These are phyloP conservation scores for Emmonsiellopsis sp. DNA, from an alignment of 2,329 filamentous ascomycete genomes.

Conservation along the genomic window DNA sequence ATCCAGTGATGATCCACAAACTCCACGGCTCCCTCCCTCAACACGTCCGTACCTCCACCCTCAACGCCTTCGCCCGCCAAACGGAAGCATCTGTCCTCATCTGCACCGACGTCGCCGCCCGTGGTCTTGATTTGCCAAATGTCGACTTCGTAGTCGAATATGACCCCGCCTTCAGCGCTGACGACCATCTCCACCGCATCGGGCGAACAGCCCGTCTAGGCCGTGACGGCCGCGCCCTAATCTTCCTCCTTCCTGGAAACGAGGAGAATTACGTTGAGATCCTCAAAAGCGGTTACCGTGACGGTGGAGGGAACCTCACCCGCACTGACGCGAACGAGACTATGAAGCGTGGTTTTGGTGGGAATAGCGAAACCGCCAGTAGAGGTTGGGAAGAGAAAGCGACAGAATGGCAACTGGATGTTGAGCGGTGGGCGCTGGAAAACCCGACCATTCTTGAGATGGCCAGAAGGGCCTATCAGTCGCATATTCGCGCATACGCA, in stretches of 20 bases:
- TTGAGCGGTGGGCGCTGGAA: constrained; percentile 56
- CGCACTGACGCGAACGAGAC: constrained; percentile 57
- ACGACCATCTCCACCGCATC: constrained; percentile 89
- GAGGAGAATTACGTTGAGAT: constrained; percentile 86
- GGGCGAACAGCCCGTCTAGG: constrained; percentile 92
- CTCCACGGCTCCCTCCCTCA: constrained; percentile 91
- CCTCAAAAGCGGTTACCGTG: constrained; percentile 60
- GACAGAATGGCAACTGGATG: constrained; percentile 57
- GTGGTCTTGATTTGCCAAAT: constrained; percentile 88
- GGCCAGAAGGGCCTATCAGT: constrained; percentile 77
- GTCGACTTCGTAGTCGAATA: constrained; percentile 95
- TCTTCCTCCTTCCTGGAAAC: constrained; percentile 82
- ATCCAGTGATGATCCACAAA: constrained; percentile 69
- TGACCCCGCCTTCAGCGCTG: constrained; percentile 85
- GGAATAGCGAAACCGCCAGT: constrained; percentile 28
- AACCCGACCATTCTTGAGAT: constrained; percentile 64
- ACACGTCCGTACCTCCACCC: constrained; percentile 73
- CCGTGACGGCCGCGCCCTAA: constrained; percentile 70
- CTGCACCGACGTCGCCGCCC: constrained; percentile 90
- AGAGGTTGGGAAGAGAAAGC: constrained; percentile 55
- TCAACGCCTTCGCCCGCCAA: constrained; percentile 67
- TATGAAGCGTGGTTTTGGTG: constrained; percentile 55
- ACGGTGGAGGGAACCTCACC: constrained; percentile 54
- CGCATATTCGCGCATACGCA: constrained; percentile 86
- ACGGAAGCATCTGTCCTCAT: constrained; percentile 72